phyloP scores from a whole-genome alignment of 2,329 filamentous ascomycete genomes.

The Aspergillus cejpii region DNA sequence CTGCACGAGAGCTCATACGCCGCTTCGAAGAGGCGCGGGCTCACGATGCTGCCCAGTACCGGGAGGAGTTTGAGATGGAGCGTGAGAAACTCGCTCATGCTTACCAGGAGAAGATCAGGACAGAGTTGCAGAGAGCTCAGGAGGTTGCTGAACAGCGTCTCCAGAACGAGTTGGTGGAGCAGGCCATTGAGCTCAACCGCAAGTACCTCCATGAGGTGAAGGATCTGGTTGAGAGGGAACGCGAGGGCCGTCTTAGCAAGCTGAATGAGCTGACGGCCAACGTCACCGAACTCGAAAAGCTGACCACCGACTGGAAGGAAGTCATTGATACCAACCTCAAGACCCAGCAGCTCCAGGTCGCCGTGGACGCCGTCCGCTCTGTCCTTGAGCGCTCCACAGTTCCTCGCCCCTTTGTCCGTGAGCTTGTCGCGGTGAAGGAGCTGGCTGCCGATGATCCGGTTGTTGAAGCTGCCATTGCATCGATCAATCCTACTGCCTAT shows the following conservation, averaged over 20 bases:
- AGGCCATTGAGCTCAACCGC: constrained; percentile 81
- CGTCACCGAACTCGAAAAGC: constrained; percentile 75
- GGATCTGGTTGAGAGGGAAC: constrained; percentile 79
- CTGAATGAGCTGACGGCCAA: constrained; percentile 70
- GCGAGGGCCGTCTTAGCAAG: constrained; percentile 77
- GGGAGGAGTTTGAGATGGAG: constrained; percentile 81
- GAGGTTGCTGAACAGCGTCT: constrained; percentile 76
- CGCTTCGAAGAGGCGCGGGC: constrained; percentile 80
- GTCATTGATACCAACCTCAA: constrained; percentile 85
- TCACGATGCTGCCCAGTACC: constrained; percentile 73
- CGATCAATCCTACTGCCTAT: constrained; percentile 89
- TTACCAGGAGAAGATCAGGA: constrained; percentile 73
- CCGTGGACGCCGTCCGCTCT: constrained; percentile 83
- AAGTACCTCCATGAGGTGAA: constrained; percentile 73
- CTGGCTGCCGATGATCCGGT: constrained; percentile 77
- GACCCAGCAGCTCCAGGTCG: constrained; percentile 93
- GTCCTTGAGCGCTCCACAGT: constrained; percentile 68
- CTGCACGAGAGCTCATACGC: constrained; percentile 77
- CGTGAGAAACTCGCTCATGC: constrained; percentile 68
- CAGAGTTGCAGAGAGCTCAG: constrained; percentile 70
- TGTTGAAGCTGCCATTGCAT: constrained; percentile 89
- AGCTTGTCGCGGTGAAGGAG: constrained; percentile 91
- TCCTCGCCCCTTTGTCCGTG: constrained; percentile 79
- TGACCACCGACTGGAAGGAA: constrained; percentile 82
- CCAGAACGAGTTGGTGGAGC: constrained; percentile 79